Evolutionary conservation across 257 asterid species (phyloP).

Genomic region (Jaltomata sinuosa): DNA sequence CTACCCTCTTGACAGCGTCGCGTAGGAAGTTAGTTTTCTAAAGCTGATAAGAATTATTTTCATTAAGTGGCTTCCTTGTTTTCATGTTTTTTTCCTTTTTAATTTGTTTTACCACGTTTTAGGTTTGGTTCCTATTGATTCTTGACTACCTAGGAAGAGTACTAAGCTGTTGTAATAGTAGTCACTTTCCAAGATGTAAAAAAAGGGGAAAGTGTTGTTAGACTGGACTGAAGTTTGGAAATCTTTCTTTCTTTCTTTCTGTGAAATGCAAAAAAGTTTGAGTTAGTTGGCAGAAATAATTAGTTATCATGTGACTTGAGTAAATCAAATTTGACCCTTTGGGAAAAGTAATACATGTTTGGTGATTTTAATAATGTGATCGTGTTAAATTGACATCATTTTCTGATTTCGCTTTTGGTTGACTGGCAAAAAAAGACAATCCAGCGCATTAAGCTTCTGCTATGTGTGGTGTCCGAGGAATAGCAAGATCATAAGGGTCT

Average conservation of each 20-base stretch:
- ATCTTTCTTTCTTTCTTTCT: background rate
- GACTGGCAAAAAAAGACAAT: background rate
- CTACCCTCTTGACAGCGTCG: constrained; percentile 12
- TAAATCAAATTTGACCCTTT: background rate
- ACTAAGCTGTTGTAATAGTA: background rate
- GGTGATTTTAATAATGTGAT: background rate
- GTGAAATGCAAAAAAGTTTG: constrained; percentile 4
- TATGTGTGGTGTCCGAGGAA: no score
- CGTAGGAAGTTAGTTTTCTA: constrained; percentile 77
- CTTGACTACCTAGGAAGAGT: constrained; percentile 3
- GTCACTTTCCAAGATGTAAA: background rate
- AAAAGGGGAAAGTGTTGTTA: background rate
- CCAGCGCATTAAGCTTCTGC: background rate
- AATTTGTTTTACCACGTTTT: background rate
- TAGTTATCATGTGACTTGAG: background rate
- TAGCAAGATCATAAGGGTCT: no score
- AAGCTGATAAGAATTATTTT: background rate
- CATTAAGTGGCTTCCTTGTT: background rate
- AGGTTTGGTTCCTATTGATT: background rate
- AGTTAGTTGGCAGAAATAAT: background rate
- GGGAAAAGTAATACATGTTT: background rate
- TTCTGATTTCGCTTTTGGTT: background rate
- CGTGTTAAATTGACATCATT: background rate
- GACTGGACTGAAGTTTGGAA: background rate
- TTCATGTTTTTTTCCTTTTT: background rate